A percentile compares a stretch with the other conserved stretches of the same genome.
Conservation (phyloP, 106 monocot species). For the Amphibolis antarctica region DNA sequence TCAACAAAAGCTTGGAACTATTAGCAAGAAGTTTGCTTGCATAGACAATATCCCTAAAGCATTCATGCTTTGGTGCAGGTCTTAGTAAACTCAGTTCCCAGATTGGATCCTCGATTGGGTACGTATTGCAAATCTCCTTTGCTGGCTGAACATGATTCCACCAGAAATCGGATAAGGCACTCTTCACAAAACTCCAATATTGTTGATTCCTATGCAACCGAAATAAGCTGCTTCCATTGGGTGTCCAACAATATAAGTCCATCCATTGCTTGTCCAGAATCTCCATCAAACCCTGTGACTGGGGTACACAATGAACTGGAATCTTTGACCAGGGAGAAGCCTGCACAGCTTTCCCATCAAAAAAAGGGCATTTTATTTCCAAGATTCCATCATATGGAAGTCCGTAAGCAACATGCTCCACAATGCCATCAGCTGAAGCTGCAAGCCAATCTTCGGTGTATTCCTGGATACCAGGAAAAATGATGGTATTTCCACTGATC, state of each 20-base stretch:
- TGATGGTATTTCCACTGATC: conserved; percentile 7
- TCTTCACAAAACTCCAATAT: conserved; percentile 17
- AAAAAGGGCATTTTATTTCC: conserved; percentile 29
- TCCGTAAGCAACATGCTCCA: neutral
- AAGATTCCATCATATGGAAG: conserved; percentile 16
- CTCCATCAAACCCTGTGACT: conserved; percentile 30
- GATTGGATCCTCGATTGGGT: conserved; percentile 1
- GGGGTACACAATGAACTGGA: conserved; percentile 21
- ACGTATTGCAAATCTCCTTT: conserved; percentile 5
- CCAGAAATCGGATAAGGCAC: conserved; percentile 25
- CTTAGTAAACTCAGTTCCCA: conserved; percentile 9
- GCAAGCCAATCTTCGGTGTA: conserved; percentile 20
- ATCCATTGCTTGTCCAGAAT: conserved; percentile 19
- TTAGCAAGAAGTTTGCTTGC: conserved; percentile 6
- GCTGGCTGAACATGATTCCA: conserved; percentile 29
- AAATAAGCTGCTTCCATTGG: conserved; percentile 28
- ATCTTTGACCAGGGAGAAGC: conserved; percentile 14
- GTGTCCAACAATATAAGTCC: conserved; percentile 30
- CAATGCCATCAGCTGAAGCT: conserved; percentile 21
- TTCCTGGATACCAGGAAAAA: conserved; percentile 9
- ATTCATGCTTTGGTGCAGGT: conserved; percentile 17
- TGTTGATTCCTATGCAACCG: conserved; percentile 9
- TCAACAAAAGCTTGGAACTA: conserved; percentile 7
- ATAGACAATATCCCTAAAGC: conserved; percentile 13
- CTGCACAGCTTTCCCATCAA: conserved; percentile 3